Evolutionary conservation across 805 yeast genomes (phyloP).

Genomic region (Kazachstania martiniae): DNA sequence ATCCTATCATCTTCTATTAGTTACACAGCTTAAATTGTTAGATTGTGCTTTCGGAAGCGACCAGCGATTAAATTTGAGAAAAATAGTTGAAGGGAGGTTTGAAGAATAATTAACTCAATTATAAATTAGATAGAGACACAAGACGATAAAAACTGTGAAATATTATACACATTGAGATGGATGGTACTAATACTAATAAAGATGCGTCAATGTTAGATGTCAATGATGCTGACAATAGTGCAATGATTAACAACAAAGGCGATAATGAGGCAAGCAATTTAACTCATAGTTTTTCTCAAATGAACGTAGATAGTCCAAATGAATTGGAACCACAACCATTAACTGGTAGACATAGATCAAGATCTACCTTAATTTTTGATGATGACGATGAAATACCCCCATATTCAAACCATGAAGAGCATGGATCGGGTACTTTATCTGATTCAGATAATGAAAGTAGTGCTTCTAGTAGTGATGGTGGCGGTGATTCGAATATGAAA

Average conservation of each 20-base stretch:
- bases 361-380: slow-evolving; percentile 63
- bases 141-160: no score
- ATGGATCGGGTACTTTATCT: slow-evolving; percentile 9
- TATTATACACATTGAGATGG: no score
- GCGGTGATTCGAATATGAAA: slow-evolving; percentile 3
- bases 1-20: no score
- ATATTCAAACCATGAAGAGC: slow-evolving; percentile 25
- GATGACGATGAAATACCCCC: slow-evolving; percentile 43
- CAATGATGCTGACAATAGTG: slow-evolving; percentile 13
- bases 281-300: slow-evolving; percentile 26
- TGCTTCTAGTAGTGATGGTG: slow-evolving; percentile 15
- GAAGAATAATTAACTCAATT: not conserved
- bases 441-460: slow-evolving; percentile 10
- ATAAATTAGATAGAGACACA: not conserved
- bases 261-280: slow-evolving; percentile 4
- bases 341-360: slow-evolving; percentile 34
- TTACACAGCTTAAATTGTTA: no score
- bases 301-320: slow-evolving; percentile 24
- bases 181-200: slow-evolving; percentile 8
- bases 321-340: slow-evolving; percentile 17
- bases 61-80: no score
- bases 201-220: slow-evolving; percentile 23
- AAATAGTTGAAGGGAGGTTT: not conserved
- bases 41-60: no score
- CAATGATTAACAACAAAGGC: slow-evolving; percentile 2